Evolutionary conservation across 2,329 filamentous ascomycete genomes (phyloP).

Genomic region (Neonectria ditissima): DNA sequence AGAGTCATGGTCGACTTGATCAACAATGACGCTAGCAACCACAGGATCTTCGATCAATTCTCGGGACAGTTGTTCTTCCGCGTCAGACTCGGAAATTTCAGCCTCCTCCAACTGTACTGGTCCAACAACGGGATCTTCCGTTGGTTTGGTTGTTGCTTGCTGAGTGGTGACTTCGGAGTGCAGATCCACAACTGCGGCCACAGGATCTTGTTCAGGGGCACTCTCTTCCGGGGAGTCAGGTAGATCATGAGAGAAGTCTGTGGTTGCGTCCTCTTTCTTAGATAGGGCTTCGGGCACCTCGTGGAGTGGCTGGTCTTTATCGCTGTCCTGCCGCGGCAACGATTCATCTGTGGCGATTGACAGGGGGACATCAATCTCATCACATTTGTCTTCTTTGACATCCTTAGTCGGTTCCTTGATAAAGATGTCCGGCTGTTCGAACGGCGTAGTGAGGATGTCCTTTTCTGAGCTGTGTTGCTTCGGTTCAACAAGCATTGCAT

Average conservation of each 20-base stretch:
- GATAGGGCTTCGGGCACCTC: neutral
- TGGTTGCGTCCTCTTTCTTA: neutral
- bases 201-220: neutral
- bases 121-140: neutral
- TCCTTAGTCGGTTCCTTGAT: neutral
- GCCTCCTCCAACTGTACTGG: neutral
- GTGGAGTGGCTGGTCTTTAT: neutral
- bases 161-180: neutral
- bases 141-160: neutral
- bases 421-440: neutral
- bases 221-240: neutral
- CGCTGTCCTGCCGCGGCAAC: neutral
- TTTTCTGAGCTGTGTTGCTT: neutral
- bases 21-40: neutral
- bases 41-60: neutral
- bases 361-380: neutral
- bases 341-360: neutral
- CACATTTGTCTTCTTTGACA: neutral
- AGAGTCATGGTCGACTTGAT: neutral
- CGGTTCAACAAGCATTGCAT: neutral
- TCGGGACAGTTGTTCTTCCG: neutral
- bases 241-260: neutral
- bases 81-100: slow-evolving; percentile 3
- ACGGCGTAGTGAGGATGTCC: neutral
- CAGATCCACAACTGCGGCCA: neutral